Evolutionary conservation across 805 yeast species (phyloP), one percentile per base, ranked within the genome.

Genomic region (Clavispora santaluciae): DNA sequence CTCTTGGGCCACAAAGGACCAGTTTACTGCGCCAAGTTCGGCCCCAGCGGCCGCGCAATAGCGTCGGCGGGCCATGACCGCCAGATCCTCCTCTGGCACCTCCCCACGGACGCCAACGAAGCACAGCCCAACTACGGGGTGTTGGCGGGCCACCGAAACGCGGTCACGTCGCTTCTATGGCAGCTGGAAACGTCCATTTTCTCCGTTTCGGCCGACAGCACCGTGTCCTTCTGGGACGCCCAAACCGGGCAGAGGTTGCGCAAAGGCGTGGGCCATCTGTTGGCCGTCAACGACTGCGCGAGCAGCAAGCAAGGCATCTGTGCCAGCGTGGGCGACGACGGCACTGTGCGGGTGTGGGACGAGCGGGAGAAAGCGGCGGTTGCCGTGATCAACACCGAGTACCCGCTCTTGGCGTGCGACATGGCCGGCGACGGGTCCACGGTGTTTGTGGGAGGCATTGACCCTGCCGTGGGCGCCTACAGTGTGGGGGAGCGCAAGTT

Each of bases 41-140:
- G 68, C 53, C 60, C 55, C 3, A 60, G 64, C 20, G 90, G 88
- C 0, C 54, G 63, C 5, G 47, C 59, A 6, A 58, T 83, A 15
- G 90, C 83, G 0, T 70, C 88, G 3, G 83, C 81, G 5, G 85
- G 89, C 2, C 46, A 66, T 13, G 91, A 85, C 51, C 67, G 66
- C 40, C 55, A 64, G n/a, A 61, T 80, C 28, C 61, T 61, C 16
- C 50, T 76, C 20, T 76, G 80, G 80, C 58, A 61, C 23, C 56
- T 68, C 5, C 74, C 74, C 3, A 58, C 57, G 1, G 35, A 42
- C 3, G 48, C 41, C 10, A 42, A 43, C 2, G 58, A 56, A 3
- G 51, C 47, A 8, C 34, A 30, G 1, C 59, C 62, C 2, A 78
- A 77, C 51, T 68, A 58, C 44, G 82, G 81, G 3, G 59, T 64